Percentiles rank a stretch among this genome's conserved stretches.
Conservation (phyloP, 768 basidiomycete species). For the Hygrocybe coccinea region DNA sequence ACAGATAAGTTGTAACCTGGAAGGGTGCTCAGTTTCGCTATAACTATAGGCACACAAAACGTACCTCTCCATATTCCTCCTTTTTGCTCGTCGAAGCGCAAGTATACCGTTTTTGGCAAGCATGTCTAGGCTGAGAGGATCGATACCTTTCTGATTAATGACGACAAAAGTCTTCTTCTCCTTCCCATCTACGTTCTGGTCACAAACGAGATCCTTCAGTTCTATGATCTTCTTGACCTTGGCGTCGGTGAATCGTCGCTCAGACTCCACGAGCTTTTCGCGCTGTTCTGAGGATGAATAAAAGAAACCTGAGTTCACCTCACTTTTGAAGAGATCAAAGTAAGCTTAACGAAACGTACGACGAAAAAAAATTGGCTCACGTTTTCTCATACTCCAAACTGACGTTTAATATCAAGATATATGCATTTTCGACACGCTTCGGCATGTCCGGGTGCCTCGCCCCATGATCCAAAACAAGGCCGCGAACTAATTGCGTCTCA, state of each 20-base stretch:
- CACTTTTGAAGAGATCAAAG: slow-evolving; percentile 45
- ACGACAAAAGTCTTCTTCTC: slow-evolving; percentile 86
- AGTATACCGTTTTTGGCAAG: slow-evolving; percentile 95
- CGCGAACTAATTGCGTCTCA: slow-evolving; percentile 92
- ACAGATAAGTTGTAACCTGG: slow-evolving; percentile 85
- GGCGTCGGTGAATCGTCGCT: slow-evolving; percentile 87
- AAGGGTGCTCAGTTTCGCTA: background rate
- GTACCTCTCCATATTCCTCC: slow-evolving; percentile 98
- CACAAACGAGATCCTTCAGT: slow-evolving; percentile 93
- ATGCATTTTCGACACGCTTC: slow-evolving; percentile 94
- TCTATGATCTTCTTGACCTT: slow-evolving; percentile 96
- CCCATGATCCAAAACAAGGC: slow-evolving; percentile 95
- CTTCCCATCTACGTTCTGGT: slow-evolving; percentile 78
- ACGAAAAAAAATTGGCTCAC: slow-evolving; percentile 46
- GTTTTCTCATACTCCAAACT: slow-evolving; percentile 99
- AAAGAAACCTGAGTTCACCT: slow-evolving; percentile 99
- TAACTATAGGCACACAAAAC: slow-evolving; percentile 17
- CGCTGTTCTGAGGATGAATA: slow-evolving; percentile 98
- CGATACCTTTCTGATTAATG: slow-evolving; percentile 99
- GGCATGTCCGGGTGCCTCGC: slow-evolving; percentile 99
- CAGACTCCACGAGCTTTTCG: slow-evolving; percentile 97
- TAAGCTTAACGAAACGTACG: slow-evolving; percentile 12
- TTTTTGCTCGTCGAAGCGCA: slow-evolving; percentile 89
- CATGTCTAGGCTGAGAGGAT: slow-evolving; percentile 92
- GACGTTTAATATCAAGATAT: slow-evolving; percentile 91